Evolutionary conservation across 257 asterid species (phyloP).

Genomic region (Oldenlandia corymbosa): DNA sequence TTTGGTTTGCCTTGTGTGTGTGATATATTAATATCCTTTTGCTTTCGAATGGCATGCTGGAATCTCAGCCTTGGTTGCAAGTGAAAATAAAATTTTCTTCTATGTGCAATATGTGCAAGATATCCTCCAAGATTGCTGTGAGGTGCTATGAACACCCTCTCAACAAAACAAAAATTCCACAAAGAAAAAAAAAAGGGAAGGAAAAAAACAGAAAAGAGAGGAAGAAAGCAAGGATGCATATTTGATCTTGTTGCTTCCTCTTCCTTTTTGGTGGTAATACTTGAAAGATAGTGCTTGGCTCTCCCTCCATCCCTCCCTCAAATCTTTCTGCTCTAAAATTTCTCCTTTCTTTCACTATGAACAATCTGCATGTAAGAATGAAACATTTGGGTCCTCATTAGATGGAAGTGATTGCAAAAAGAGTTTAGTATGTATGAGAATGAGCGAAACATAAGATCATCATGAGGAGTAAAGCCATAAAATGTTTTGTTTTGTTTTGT

Average conservation of each 20-base stretch:
- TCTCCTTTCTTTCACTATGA: neutral
- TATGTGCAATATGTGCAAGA: neutral
- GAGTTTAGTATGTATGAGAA: no score
- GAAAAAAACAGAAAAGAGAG: neutral
- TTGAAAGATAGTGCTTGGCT: neutral
- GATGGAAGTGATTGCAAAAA: no score
- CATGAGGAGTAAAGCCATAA: neutral
- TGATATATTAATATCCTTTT: neutral
- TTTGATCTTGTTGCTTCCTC: conserved; percentile 4
- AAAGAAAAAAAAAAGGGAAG: neutral
- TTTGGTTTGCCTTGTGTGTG: neutral
- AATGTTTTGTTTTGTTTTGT: neutral
- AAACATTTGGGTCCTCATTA: no score
- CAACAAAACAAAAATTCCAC: no score
- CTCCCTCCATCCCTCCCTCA: conserved; percentile 10
- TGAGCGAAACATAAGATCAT: no score
- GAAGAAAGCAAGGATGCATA: neutral
- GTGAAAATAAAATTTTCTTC: neutral
- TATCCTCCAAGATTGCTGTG: neutral
- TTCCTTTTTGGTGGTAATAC: neutral
- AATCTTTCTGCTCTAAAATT: neutral
- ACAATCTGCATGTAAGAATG: neutral
- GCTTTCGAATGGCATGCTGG: neutral
- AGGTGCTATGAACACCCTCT: neutral
- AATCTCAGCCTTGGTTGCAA: neutral